Conservation (phyloP, 768 basidiomycete genomes). For the Kwoniella mangroviensis region DNA sequence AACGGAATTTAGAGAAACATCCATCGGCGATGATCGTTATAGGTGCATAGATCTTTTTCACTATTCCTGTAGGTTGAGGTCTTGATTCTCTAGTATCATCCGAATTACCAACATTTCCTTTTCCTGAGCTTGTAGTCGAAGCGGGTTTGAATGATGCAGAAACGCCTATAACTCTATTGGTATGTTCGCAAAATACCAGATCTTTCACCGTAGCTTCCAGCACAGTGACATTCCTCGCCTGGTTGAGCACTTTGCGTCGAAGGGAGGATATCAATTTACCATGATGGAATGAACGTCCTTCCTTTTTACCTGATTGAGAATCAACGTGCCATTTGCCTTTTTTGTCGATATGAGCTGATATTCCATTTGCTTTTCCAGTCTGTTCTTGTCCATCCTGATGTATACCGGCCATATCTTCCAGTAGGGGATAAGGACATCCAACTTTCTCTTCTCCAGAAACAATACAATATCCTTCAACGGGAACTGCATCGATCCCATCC, state of each 20-base stretch:
- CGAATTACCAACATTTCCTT: conserved; percentile 38
- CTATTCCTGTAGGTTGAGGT: conserved; percentile 22
- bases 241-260: conserved; percentile 69
- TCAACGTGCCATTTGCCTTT: conserved; percentile 42
- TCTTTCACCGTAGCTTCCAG: conserved; percentile 55
- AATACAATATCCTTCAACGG: conserved; percentile 84
- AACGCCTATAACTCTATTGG: conserved; percentile 58
- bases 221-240: conserved; percentile 44
- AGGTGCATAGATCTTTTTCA: conserved; percentile 69
- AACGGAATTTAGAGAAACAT: conserved; percentile 89
- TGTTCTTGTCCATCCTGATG: neutral
- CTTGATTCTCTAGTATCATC: conserved; percentile 11
- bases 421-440: conserved; percentile 81
- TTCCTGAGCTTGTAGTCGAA: neutral
- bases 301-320: conserved; percentile 49
- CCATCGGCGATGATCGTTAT: conserved; percentile 91
- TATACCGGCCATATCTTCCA: conserved; percentile 36
- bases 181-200: conserved; percentile 67
- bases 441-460: conserved; percentile 67
- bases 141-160: conserved; percentile 43
- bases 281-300: conserved; percentile 91
- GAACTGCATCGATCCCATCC: conserved; percentile 85
- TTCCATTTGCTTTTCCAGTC: neutral
- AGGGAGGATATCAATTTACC: conserved; percentile 84
- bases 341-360: neutral